Evolutionary conservation across 805 yeast genomes (phyloP).

Genomic region (Saccharomycopsis sp.): DNA sequence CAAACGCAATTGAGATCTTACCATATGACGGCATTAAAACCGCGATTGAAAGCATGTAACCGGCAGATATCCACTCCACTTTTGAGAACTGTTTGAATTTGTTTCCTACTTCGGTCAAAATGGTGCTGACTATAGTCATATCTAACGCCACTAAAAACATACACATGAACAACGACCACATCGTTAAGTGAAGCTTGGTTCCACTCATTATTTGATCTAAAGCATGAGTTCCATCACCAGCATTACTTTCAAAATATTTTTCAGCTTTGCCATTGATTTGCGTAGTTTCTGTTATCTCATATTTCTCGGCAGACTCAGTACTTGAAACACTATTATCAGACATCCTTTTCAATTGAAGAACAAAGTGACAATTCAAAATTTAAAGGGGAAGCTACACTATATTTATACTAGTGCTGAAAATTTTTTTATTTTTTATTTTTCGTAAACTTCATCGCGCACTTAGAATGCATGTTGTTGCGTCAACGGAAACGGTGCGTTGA

Average conservation of each 20-base stretch:
- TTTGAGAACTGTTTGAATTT: slow-evolving; percentile 43
- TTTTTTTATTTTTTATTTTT: no score
- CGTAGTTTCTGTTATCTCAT: no score
- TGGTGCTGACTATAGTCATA: slow-evolving; percentile 50
- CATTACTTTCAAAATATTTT: background rate
- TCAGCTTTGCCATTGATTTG: background rate
- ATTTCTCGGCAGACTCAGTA: no score
- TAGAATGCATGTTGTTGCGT: no score
- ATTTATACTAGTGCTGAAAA: no score
- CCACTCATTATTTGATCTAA: background rate
- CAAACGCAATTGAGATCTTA: slow-evolving; percentile 48
- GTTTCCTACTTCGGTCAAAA: slow-evolving; percentile 42
- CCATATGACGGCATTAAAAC: slow-evolving; percentile 53
- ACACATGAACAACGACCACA: background rate
- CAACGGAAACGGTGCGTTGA: no score
- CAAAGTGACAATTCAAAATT: no score
- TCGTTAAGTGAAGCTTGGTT: background rate
- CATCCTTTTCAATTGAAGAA: no score
- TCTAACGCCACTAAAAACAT: slow-evolving; percentile 41
- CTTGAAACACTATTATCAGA: no score
- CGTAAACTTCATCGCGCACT: no score
- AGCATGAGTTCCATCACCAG: slow-evolving; percentile 1
- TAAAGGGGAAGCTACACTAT: no score
- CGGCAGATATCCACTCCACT: slow-evolving; percentile 54
- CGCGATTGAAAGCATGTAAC: slow-evolving; percentile 48